Base-by-base conservation (phyloP, 495 filamentous ascomycete species). In the Pseudoneurospora amorphoporcata region DNA sequence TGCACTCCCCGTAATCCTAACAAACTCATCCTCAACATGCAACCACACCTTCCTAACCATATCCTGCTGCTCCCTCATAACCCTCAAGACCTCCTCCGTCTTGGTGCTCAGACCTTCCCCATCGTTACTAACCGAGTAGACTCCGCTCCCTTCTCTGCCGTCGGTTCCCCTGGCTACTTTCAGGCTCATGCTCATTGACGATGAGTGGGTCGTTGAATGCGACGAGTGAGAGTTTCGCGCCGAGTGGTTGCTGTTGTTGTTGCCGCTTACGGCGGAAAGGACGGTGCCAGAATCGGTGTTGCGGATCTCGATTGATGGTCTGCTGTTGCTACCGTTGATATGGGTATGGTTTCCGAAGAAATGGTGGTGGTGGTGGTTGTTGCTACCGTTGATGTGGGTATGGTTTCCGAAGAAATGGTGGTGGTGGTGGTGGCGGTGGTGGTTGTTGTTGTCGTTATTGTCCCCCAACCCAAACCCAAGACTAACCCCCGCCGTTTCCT, bases 21-120 rank as follows among this genome's bases (percentile, higher is more conserved):
- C 72, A 73, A 87, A 88, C 53, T 87, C 83, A 8, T 75, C 81
- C 73, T 83, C 73, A 3, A 83, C 88, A 76, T 89, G 83, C 68
- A 81, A 65, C 87, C 85, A 88, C 23, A 88, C 72, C 75, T 80
- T 79, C 70, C 81, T 75, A 12, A 78, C 81, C 71, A 84, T 78
- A 23, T 84, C 84, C 53, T 37, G 23, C n/a, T 83, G 73, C n/a
- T 76, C 76, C 53, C 82, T 80, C 43, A 83, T 75, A 14, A 75
- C 72, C 39, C 71, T 76, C 73, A 89, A 71, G 8, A 85, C 47
- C 38, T 77, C 74, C 68, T 79, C 73, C 9, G 82, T 81, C 69
- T 81, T 81, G 4, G 40, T 32, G 0, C 73, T 71, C 12, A 80
- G 74, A 74, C 81, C 75, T 70, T 85, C 83, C 0, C 83, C 83